These are phyloP conservation scores for Hymenoscyphus albidus DNA, from an alignment of 2,329 filamentous ascomycete species.

Conservation along the genomic window DNA sequence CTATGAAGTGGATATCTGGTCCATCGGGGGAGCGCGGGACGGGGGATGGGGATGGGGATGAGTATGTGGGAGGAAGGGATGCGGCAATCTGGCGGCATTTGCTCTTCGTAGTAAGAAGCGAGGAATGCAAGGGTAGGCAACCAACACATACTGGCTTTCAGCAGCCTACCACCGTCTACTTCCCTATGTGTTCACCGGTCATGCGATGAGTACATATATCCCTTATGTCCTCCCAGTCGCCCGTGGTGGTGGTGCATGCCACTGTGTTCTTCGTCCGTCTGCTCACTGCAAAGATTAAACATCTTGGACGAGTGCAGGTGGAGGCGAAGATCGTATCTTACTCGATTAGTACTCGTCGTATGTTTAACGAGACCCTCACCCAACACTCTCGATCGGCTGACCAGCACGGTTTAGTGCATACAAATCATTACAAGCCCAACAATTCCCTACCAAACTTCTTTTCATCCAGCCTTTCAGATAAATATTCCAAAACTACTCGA, in stretches of 20 bases:
- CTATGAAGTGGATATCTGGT: too few species aligned
- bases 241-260: not conserved
- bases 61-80: too few species aligned
- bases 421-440: not conserved
- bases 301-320: not conserved
- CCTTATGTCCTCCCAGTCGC: not conserved
- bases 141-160: not conserved
- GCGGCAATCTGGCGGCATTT: not conserved
- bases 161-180: not conserved
- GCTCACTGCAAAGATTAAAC: too few species aligned
- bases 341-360: not conserved
- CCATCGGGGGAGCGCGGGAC: too few species aligned
- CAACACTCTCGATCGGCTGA: constrained; percentile 1
- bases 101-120: not conserved
- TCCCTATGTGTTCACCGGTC: not conserved
- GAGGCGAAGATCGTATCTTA: not conserved
- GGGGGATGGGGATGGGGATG: too few species aligned
- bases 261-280: not conserved
- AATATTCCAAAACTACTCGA: not conserved
- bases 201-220: not conserved
- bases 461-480: not conserved
- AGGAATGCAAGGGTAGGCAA: constrained; percentile 1
- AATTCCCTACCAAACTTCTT: not conserved
- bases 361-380: not conserved
- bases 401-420: not conserved